Conservation (phyloP, 768 basidiomycete genomes). For the Auricularia heimuer region DNA sequence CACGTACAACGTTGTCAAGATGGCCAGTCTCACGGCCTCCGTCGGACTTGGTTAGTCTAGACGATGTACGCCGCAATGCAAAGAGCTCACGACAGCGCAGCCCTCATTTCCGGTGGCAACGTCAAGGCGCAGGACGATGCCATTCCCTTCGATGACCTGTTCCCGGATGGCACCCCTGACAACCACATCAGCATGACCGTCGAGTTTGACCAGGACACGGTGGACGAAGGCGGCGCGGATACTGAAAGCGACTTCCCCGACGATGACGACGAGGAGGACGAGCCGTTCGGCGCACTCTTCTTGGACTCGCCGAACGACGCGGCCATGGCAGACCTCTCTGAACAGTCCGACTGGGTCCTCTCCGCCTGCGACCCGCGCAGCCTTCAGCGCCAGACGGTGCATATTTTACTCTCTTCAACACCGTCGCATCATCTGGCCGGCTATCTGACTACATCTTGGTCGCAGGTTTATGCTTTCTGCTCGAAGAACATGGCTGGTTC, state of each 20-base stretch:
- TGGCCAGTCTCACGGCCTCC: no score
- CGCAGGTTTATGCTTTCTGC: constrained; percentile 3
- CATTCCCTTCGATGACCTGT: neutral
- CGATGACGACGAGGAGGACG: neutral
- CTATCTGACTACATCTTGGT: no score
- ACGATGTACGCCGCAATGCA: no score
- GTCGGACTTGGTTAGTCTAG: no score
- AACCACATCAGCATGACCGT: neutral
- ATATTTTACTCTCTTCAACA: no score
- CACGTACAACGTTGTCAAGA: no score
- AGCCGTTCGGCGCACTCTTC: constrained; percentile 4
- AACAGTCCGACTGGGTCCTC: constrained; percentile 4
- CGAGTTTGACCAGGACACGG: neutral
- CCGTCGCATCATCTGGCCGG: no score
- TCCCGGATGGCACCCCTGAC: neutral
- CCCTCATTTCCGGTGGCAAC: no score
- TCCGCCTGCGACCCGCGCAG: neutral
- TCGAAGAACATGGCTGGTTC: neutral
- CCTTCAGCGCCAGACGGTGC: neutral
- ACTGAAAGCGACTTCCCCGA: neutral
- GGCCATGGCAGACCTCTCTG: neutral
- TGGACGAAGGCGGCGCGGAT: neutral
- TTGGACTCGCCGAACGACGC: neutral
- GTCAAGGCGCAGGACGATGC: no score
- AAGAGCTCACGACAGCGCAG: no score